Percentiles rank a stretch among this genome's conserved stretches.
Conservation (phyloP, 169 alveolate genomes). For the Cryptosporidium viatorum region DNA sequence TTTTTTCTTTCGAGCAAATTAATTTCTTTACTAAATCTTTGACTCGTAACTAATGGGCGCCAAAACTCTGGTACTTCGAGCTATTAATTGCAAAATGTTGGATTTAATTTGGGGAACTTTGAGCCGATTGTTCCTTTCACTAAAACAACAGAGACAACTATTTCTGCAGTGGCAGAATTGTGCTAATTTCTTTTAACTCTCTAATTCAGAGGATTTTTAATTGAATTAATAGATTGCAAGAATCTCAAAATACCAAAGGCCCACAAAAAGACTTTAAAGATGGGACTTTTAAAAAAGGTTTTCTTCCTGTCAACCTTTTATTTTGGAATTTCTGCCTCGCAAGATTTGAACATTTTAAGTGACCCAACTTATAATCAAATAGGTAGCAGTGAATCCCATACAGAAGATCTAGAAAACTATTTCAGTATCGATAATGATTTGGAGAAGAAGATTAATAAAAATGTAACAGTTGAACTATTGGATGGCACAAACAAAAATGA, state of each 20-base stretch:
- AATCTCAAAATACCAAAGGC: neutral
- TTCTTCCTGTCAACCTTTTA: neutral
- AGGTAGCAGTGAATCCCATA: neutral
- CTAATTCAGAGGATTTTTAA: neutral
- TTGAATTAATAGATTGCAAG: conserved; percentile 1
- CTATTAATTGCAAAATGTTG: neutral
- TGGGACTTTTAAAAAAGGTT: conserved; percentile 5
- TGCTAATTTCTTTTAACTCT: neutral
- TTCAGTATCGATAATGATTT: conserved; percentile 1
- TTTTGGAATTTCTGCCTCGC: conserved; percentile 12
- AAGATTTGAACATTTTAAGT: conserved; percentile 1
- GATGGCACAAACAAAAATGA: neutral
- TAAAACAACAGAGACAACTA: conserved; percentile 1
- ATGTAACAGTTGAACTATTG: conserved; percentile 24
- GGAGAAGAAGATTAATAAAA: neutral
- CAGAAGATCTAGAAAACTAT: neutral
- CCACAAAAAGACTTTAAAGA: neutral
- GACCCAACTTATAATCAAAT: neutral
- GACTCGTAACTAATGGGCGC: conserved; percentile 23
- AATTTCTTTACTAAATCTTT: neutral
- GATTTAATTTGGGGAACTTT: neutral
- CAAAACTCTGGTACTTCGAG: neutral
- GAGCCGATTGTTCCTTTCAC: neutral
- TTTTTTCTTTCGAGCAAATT: conserved; percentile 14
- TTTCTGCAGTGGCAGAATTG: neutral